Evolutionary conservation across 768 basidiomycete genomes (phyloP), one percentile per base, ranked within the genome.

Genomic region (Pulveroboletus ravenelii): DNA sequence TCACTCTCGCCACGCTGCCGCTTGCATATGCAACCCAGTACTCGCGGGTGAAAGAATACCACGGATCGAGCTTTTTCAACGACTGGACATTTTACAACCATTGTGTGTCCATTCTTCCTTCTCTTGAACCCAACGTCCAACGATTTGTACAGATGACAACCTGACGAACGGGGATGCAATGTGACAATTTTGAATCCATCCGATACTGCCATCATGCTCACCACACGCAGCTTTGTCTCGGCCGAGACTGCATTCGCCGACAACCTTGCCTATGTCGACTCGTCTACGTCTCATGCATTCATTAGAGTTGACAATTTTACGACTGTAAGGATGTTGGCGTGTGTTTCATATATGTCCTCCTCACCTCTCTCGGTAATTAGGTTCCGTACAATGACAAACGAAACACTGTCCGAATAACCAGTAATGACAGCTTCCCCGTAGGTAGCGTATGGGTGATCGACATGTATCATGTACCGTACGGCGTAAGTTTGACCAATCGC

Each of bases 241-340:
- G 64, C 63, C 10, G 52, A 60, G 43, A 68, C 69, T 13, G 83
- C 78, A 4, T 62, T 69, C 31, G 68, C 76, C 6, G 67, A 74
- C 34, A 66, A 77, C 50, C 78, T 88, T 32, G 78, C 84, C 2
- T 87, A 76, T 58, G 76, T 87, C 38, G 83, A 89, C 55, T 25
- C 74, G 8, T 55, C 71, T 15, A 84, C 85, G 3, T 84, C 82
- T 13, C 84, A 85, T 53, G 87, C 87, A 2, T 80, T 90, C 59
- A 84, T 90, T 61, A 79, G 77, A 59, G 86, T 89, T 12, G 88
- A 89, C 69, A 88, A 89, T 62, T 79, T 76, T 27, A 73, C 82
- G 1, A 71, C 61, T 1, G 77, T 87, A 15, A 63, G 63, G 15
- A 59, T 52, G 38, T 15, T 35, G 2, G 25, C 14, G 27, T 12